Percentiles rank a stretch among this genome's conserved stretches.
These are phyloP conservation scores for Beauveria medogensis DNA, from an alignment of 2,329 filamentous ascomycete genomes.

Conservation along the genomic window DNA sequence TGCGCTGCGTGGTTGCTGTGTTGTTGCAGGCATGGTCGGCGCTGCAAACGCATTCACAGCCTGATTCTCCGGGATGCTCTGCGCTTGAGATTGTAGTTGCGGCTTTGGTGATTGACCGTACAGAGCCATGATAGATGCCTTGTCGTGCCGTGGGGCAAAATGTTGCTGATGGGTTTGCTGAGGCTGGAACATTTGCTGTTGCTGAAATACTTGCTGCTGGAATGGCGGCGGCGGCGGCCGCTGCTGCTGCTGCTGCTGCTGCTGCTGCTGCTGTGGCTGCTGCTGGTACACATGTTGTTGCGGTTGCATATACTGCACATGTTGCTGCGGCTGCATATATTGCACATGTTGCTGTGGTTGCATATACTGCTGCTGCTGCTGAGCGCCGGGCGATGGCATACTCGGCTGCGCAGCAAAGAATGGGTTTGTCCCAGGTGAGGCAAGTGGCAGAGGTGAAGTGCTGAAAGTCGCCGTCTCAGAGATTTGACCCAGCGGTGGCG, in stretches of 20 bases:
- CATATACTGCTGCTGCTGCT: constrained; percentile 17
- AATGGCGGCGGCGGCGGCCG: constrained; percentile 20
- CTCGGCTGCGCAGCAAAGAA: constrained; percentile 31
- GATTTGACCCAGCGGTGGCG: constrained; percentile 39
- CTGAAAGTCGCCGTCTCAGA: constrained; percentile 40
- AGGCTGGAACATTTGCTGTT: constrained; percentile 12
- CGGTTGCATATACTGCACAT: constrained; percentile 16
- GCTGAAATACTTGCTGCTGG: constrained; percentile 12
- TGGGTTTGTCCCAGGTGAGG: constrained; percentile 27
- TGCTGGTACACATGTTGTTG: constrained; percentile 17
- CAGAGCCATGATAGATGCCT: constrained; percentile 66
- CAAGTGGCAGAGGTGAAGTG: constrained; percentile 21
- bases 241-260: constrained; percentile 3
- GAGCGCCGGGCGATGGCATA: constrained; percentile 15
- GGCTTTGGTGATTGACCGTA: constrained; percentile 53
- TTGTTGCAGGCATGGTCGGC: constrained; percentile 12
- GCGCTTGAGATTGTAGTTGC: constrained; percentile 20
- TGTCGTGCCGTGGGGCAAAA: constrained; percentile 50
- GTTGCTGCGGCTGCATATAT: constrained; percentile 13
- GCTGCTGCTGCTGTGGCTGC: constrained; percentile 16
- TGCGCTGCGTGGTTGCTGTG: constrained; percentile 21
- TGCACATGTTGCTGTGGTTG: constrained; percentile 22
- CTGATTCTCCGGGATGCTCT: constrained; percentile 24
- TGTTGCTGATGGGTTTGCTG: constrained; percentile 26
- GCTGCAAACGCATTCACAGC: constrained; percentile 18